These are phyloP conservation scores for Pyrenula aspistea DNA, from an alignment of 495 filamentous ascomycete genomes.

Conservation along the genomic window DNA sequence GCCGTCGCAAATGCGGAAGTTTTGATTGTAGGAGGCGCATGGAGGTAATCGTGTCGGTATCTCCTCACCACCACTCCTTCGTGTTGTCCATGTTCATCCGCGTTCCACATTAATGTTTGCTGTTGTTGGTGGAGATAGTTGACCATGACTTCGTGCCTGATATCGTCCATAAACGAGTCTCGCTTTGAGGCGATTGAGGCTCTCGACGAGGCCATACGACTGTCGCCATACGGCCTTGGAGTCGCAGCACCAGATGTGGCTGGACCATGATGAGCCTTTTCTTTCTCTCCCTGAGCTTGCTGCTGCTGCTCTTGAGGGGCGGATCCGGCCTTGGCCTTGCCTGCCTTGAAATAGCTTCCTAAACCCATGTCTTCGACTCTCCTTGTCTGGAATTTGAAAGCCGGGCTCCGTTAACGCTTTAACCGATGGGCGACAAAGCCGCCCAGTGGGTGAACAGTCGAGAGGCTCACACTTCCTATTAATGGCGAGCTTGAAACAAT, in stretches of 20 bases:
- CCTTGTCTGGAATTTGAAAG: too few species aligned
- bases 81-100: conserved; percentile 47
- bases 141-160: conserved; percentile 76
- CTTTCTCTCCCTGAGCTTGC: conserved; percentile 5
- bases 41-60: conserved; percentile 51
- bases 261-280: not conserved
- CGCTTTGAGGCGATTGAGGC: conserved; percentile 28
- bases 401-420: too few species aligned
- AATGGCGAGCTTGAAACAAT: not conserved
- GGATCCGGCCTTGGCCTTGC: conserved; percentile 23
- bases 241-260: not conserved
- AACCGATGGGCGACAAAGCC: too few species aligned
- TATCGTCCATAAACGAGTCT: conserved; percentile 52
- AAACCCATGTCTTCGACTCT: conserved; percentile 57
- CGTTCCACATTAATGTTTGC: conserved; percentile 57
- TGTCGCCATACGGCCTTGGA: conserved; percentile 1
- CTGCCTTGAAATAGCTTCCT: conserved; percentile 46
- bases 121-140: conserved; percentile 74
- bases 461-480: not conserved
- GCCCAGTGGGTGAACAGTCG: too few species aligned
- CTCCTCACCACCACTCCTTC: conserved; percentile 66
- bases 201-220: conserved; percentile 29
- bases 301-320: conserved; percentile 8
- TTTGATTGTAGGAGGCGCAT: conserved; percentile 50
- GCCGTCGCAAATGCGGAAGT: conserved; percentile 46